Base-by-base conservation (phyloP, 73 alveolate genomes). In the Durusdinium trenchii region DNA sequence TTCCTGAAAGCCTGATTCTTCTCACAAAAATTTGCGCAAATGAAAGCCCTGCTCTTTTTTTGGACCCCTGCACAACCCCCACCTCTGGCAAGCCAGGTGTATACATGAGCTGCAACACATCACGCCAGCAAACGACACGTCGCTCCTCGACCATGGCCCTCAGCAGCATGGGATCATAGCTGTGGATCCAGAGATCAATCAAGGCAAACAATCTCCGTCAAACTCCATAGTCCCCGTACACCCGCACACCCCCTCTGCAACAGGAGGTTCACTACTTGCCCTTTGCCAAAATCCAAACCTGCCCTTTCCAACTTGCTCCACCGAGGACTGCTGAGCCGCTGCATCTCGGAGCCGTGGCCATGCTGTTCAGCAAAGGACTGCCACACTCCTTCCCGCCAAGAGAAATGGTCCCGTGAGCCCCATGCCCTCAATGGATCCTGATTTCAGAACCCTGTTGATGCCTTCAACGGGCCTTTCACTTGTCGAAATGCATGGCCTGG, bases 51-150 rank as follows among this genome's bases (percentile, higher is more conserved):
- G n/a, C n/a, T n/a, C n/a, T n/a, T n/a, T n/a, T n/a, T n/a, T n/a
- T n/a, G n/a, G n/a, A n/a, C n/a, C n/a, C n/a, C n/a, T n/a, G n/a
- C n/a, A n/a, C n/a, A n/a, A n/a, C n/a, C n/a, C 87, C 0, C 50
- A 57, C 98, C 98, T 91, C 98, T 3, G 98, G 98, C 45, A 91
- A 50, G 42, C 98, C 98, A 6, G 98, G 98, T 1, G 98, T 91
- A 76, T 91, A 91, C 98, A 91, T 91, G 64, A 91, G 76, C 89
- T 91, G 67, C 57, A 91, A 57, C 38, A 91, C 98, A 57, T 91
- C 98, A 42, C 98, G 87, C 98, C 98, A 91, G 76, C 98, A 91
- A 12, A 91, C 98, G 12, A 54, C 85, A 36, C 98, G 98, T 18
- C 89, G 75, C 57, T 91, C 90, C 18, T 79, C 82, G 47, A 91